phyloP scores from a whole-genome alignment of 345 rosid genomes.

The Aegle marmelos region DNA sequence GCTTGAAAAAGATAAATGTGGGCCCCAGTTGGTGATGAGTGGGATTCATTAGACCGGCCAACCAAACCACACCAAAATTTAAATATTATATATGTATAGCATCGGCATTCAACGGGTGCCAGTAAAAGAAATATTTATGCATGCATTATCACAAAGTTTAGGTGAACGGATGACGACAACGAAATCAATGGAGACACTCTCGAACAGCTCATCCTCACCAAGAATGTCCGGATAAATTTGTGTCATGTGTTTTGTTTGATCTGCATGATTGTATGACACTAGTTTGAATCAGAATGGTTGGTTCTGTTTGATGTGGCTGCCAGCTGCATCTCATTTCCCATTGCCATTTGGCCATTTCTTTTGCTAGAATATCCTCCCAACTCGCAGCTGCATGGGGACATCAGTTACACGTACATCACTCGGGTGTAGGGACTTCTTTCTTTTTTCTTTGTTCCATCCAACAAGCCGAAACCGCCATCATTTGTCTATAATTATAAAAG shows the following conservation, averaged over 20 bases:
- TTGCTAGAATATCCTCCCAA: neutral
- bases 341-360: neutral
- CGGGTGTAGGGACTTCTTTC: too few species aligned
- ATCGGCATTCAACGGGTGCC: too few species aligned
- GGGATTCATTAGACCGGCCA: neutral
- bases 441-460: neutral
- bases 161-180: conserved; percentile 1
- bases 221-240: neutral
- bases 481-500: neutral
- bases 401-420: too few species aligned
- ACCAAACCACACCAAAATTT: neutral
- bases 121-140: too few species aligned
- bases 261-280: neutral
- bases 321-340: conserved; percentile 4
- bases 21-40: neutral
- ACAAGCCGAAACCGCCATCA: neutral
- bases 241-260: neutral
- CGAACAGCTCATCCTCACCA: conserved; percentile 5
- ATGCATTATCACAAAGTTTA: neutral
- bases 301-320: conserved; percentile 9
- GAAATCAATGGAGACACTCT: neutral
- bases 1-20: neutral
- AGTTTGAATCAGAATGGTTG: neutral
- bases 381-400: neutral
- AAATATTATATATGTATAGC: too few species aligned